Conservation (phyloP, 2,329 filamentous ascomycete genomes). For the Daldinia sp. region DNA sequence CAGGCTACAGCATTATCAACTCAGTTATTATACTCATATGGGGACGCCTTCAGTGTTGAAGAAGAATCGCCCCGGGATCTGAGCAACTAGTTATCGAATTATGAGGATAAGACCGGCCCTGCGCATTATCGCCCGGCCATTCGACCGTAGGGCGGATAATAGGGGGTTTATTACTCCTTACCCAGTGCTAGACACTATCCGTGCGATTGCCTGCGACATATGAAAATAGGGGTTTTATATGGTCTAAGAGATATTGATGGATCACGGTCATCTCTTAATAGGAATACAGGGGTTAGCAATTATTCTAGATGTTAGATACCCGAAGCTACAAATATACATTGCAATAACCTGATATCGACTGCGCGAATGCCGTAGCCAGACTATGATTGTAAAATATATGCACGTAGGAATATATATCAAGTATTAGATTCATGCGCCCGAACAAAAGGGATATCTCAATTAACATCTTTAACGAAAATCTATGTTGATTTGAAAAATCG, state of each 20-base stretch:
- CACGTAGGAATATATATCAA: not conserved
- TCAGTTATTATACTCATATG: not conserved
- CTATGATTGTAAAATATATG: not conserved
- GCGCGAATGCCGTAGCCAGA: not conserved
- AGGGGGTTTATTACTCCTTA: not conserved
- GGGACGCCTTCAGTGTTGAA: not conserved
- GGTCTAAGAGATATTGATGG: not conserved
- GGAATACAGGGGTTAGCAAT: not conserved
- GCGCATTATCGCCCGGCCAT: not conserved
- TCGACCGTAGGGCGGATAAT: not conserved
- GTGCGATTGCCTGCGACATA: not conserved
- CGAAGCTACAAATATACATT: not conserved
- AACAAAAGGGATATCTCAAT: slow-evolving; percentile 35
- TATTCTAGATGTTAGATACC: not conserved
- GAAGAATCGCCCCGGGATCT: not conserved
- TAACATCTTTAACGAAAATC: slow-evolving; percentile 32
- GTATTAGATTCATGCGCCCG: not conserved
- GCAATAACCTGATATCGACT: not conserved
- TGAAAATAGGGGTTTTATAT: not conserved
- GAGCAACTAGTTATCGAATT: not conserved
- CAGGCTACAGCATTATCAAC: not conserved
- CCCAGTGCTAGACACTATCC: not conserved
- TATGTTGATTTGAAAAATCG: slow-evolving; percentile 16
- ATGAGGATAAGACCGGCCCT: not conserved
- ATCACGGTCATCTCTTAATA: not conserved